Percentiles rank a stretch among this genome's conserved stretches.
Conservation (phyloP, 306 rosid genomes). For the Canavalia gladiata region DNA sequence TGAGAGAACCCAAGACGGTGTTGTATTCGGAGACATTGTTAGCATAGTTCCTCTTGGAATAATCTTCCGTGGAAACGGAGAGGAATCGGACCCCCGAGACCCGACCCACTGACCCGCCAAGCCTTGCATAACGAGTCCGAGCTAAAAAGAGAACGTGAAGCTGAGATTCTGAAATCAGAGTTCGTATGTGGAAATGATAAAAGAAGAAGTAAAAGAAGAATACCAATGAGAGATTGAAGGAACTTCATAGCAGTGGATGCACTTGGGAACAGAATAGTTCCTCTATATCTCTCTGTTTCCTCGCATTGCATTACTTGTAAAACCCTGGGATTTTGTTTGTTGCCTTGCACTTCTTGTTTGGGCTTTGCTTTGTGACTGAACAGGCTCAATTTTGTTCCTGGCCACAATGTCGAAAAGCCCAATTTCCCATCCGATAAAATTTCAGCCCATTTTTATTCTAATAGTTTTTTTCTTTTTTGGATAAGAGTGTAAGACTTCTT, state of each 20-base stretch:
- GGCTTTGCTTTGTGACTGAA: constrained; percentile 1
- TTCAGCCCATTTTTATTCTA: too few relatives aligned
- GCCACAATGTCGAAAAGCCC: too few relatives aligned
- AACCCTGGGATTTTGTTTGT: constrained; percentile 51
- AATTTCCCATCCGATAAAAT: too few relatives aligned
- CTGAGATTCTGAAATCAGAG: constrained; percentile 22
- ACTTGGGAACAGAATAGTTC: constrained; percentile 19
- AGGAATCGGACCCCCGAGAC: constrained; percentile 63
- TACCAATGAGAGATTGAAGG: constrained; percentile 70
- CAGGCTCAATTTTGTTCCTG: neutral
- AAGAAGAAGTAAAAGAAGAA: neutral
- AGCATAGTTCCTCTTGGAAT: constrained; percentile 80
- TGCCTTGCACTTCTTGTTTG: neutral
- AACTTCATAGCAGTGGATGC: constrained; percentile 61
- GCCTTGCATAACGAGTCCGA: constrained; percentile 53
- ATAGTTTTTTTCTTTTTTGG: too few relatives aligned
- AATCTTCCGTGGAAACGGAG: constrained; percentile 65
- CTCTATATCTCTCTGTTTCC: neutral
- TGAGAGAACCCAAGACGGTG: constrained; percentile 74
- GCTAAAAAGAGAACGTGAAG: neutral
- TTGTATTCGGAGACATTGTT: constrained; percentile 81
- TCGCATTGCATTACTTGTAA: neutral
- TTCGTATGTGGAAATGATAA: neutral
- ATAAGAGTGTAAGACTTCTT: too few relatives aligned
- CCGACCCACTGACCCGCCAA: constrained; percentile 58